Evolutionary conservation across 1,284 basidiomycete species (phyloP).

Genomic region (Cryptococcus neoformans): DNA sequence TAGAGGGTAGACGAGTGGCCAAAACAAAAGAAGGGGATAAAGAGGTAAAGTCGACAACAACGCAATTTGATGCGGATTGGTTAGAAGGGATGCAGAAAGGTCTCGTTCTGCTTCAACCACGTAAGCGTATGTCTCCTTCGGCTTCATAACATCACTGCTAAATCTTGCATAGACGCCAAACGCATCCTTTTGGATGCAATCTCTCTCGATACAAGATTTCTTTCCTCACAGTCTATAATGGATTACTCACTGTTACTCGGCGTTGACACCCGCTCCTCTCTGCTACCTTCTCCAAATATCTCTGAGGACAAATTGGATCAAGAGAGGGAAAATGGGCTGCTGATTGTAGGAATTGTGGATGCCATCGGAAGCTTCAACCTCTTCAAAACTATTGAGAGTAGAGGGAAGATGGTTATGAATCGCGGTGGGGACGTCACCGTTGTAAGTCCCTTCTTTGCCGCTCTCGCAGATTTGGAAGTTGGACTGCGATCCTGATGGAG

Average conservation of each 20-base stretch:
- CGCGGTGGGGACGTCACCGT: constrained; percentile 38
- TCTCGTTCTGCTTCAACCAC: constrained; percentile 62
- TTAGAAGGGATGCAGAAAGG: constrained; percentile 68
- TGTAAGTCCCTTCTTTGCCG: constrained; percentile 15
- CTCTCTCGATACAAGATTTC: constrained; percentile 64
- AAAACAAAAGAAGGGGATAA: constrained; percentile 7
- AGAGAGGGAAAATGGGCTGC: constrained; percentile 22
- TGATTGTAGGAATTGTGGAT: constrained; percentile 72
- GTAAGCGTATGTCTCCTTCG: constrained; percentile 12
- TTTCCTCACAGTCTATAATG: constrained; percentile 72
- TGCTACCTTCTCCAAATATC: not conserved
- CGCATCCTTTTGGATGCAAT: constrained; percentile 64
- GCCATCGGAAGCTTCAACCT: constrained; percentile 59
- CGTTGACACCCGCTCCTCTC: constrained; percentile 51
- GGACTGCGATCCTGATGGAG: not conserved
- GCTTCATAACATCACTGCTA: not conserved
- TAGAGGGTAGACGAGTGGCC: constrained; percentile 43
- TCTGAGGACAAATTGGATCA: constrained; percentile 57
- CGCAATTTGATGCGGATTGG: constrained; percentile 75
- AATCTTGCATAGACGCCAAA: constrained; percentile 55
- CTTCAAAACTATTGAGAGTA: constrained; percentile 37
- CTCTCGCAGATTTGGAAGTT: not conserved
- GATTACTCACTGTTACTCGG: constrained; percentile 65
- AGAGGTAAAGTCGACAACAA: constrained; percentile 46
- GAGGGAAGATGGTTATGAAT: constrained; percentile 31